Conservation (phyloP, 2,329 filamentous ascomycete genomes). For the Thielaviopsis populi region DNA sequence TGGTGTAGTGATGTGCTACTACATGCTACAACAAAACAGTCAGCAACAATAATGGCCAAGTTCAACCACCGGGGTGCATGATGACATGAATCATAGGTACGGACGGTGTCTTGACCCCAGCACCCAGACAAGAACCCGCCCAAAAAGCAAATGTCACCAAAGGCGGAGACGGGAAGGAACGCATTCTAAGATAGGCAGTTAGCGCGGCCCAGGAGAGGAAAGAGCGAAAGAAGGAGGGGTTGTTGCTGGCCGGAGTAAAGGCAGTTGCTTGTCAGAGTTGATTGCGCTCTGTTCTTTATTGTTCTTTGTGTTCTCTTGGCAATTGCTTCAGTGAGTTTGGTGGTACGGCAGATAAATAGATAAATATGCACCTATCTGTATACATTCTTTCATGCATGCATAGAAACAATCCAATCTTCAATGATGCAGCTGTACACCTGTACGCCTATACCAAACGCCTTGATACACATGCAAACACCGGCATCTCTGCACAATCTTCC, state of each 20-base stretch:
- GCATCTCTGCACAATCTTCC: neutral
- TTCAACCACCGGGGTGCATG: neutral
- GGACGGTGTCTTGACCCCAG: neutral
- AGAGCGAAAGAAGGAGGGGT: neutral
- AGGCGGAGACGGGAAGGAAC: neutral
- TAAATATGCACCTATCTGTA: too few species aligned
- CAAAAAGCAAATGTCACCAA: neutral
- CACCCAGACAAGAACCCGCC: too few species aligned
- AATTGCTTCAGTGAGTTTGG: neutral
- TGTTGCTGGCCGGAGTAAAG: neutral
- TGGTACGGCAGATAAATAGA: neutral
- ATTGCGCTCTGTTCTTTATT: neutral
- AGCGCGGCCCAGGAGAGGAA: neutral
- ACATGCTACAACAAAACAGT: neutral
- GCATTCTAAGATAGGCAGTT: neutral
- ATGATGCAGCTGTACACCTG: too few species aligned
- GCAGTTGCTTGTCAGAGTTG: neutral
- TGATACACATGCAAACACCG: too few species aligned
- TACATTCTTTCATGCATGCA: too few species aligned
- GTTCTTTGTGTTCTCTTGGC: neutral
- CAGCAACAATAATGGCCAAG: neutral
- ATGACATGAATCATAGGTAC: neutral
- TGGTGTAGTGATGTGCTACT: neutral
- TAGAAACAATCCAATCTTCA: too few species aligned
- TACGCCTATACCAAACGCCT: too few species aligned